Evolutionary conservation across 805 yeast species (phyloP).

Genomic region (Nakazawaea wickerhamii): DNA sequence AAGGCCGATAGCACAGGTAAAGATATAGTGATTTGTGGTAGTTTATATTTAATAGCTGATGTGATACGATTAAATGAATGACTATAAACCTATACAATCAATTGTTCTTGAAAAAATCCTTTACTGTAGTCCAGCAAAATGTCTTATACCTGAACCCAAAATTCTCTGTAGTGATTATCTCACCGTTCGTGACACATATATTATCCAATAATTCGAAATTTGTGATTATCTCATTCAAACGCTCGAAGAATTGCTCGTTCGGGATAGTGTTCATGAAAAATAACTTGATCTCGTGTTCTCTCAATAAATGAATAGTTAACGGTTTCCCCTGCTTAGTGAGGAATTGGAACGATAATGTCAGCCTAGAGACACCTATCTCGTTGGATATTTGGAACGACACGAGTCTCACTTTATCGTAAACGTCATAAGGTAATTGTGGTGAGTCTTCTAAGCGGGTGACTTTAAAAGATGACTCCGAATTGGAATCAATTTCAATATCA

Average conservation of each 20-base stretch:
- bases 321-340: conserved; percentile 12
- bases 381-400: conserved; percentile 13
- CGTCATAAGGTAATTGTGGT: conserved; percentile 10
- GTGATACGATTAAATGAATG: conserved; percentile 32
- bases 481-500: not conserved
- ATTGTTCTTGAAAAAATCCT: conserved; percentile 3
- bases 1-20: conserved; percentile 17
- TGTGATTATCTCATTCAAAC: conserved; percentile 8
- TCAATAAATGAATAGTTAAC: conserved; percentile 9
- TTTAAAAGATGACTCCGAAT: conserved; percentile 2
- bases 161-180: conserved; percentile 13
- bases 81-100: not conserved
- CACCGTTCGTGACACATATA: conserved; percentile 12
- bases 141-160: conserved; percentile 14
- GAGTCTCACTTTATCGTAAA: conserved; percentile 9
- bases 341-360: conserved; percentile 12
- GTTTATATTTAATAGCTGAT: conserved; percentile 63
- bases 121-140: conserved; percentile 12
- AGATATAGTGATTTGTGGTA: conserved; percentile 57
- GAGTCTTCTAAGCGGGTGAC: not conserved
- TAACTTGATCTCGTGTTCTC: conserved; percentile 13
- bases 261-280: conserved; percentile 9
- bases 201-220: conserved; percentile 9
- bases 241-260: conserved; percentile 5
- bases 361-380: conserved; percentile 9